Evolutionary conservation across 495 filamentous ascomycete genomes (phyloP).

Genomic region (Talaromyces nanjingensis): DNA sequence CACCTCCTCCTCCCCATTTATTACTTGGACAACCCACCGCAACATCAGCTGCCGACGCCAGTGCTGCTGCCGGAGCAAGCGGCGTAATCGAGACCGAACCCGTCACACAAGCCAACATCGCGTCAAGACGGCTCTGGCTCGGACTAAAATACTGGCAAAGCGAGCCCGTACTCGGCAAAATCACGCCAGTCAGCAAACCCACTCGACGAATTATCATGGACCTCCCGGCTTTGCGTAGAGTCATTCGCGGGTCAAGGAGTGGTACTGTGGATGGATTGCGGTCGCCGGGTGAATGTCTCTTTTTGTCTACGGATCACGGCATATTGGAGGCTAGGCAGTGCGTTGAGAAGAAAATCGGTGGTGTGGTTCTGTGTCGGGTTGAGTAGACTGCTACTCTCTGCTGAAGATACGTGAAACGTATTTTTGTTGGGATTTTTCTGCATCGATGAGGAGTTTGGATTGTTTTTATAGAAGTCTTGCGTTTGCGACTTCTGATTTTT

Average conservation of each 20-base stretch:
- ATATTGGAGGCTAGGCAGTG: slow-evolving; percentile 84
- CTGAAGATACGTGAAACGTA: neutral
- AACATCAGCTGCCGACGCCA: slow-evolving; percentile 23
- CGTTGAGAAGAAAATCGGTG: slow-evolving; percentile 76
- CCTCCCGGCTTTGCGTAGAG: slow-evolving; percentile 46
- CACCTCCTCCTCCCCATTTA: slow-evolving; percentile 52
- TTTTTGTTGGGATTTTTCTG: slow-evolving; percentile 5
- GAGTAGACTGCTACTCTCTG: slow-evolving; percentile 17
- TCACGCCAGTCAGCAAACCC: slow-evolving; percentile 68
- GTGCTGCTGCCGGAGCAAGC: slow-evolving; percentile 4
- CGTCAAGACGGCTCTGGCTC: slow-evolving; percentile 76
- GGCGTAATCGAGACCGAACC: slow-evolving; percentile 29
- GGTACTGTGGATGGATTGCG: slow-evolving; percentile 64
- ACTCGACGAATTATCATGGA: slow-evolving; percentile 64
- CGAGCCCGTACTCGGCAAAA: slow-evolving; percentile 68
- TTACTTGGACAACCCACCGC: slow-evolving; percentile 38
- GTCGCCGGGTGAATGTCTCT: slow-evolving; percentile 75
- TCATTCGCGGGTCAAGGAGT: slow-evolving; percentile 60
- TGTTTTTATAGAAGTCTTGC: slow-evolving; percentile 4
- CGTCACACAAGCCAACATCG: slow-evolving; percentile 71
- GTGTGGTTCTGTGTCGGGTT: slow-evolving; percentile 74
- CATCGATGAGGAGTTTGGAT: slow-evolving; percentile 8
- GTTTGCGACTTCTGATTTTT: slow-evolving; percentile 4
- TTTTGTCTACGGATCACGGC: slow-evolving; percentile 70
- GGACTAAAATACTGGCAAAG: slow-evolving; percentile 92